These are phyloP conservation scores for Rhynchosporium secalis DNA, from an alignment of 2,329 filamentous ascomycete species.

Conservation along the genomic window DNA sequence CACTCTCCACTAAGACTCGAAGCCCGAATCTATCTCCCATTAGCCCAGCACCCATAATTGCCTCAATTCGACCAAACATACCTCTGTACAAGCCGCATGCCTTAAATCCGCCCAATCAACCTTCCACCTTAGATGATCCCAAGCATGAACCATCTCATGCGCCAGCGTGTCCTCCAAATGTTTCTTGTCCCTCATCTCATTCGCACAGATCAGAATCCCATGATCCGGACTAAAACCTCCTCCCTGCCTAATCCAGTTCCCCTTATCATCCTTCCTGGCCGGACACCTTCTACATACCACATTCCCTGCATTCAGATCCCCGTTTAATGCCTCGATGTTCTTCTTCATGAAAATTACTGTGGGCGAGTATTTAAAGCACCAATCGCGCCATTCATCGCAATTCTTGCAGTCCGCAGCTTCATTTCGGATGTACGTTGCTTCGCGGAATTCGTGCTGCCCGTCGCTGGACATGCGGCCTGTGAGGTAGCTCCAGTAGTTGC, in stretches of 20 bases:
- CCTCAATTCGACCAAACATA: conserved; percentile 43
- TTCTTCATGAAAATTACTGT: conserved; percentile 84
- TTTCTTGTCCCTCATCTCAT: conserved; percentile 76
- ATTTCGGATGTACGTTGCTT: conserved; percentile 71
- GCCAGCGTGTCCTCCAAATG: conserved; percentile 92
- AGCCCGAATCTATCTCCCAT: conserved; percentile 71
- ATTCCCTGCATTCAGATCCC: conserved; percentile 69
- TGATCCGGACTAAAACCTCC: conserved; percentile 86
- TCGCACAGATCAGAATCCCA: conserved; percentile 90
- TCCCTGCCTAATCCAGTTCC: conserved; percentile 57
- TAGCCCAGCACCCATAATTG: conserved; percentile 21
- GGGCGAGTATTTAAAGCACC: conserved; percentile 80
- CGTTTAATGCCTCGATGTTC: conserved; percentile 77
- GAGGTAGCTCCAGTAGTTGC: conserved; percentile 83
- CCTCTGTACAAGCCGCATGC: conserved; percentile 94
- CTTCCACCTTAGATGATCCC: conserved; percentile 90
- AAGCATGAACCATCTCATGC: conserved; percentile 98
- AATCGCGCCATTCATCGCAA: conserved; percentile 81
- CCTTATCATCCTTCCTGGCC: conserved; percentile 48
- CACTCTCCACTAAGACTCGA: conserved; percentile 93
- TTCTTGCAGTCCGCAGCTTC: conserved; percentile 76
- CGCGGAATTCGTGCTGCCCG: conserved; percentile 74
- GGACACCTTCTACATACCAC: conserved; percentile 82
- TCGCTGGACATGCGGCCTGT: conserved; percentile 69
- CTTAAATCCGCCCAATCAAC: conserved; percentile 79